Conservation (phyloP, 768 basidiomycete genomes). For the Mycena capillaripes region DNA sequence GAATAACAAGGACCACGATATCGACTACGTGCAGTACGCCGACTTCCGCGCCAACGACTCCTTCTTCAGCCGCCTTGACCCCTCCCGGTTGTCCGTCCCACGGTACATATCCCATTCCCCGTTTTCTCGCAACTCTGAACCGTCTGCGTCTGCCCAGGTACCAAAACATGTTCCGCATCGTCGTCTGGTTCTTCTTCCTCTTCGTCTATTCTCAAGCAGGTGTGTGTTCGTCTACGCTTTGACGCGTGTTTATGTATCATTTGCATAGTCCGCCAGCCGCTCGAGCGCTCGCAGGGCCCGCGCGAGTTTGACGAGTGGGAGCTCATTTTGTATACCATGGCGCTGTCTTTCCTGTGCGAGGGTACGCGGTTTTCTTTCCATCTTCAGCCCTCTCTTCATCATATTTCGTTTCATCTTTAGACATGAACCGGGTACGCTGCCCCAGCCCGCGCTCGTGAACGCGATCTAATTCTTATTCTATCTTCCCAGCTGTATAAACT, state of each 20-base stretch:
- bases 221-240: conserved; percentile 44
- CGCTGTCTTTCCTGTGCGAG: conserved; percentile 83
- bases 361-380: conserved; percentile 58
- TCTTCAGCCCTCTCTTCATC: not conserved
- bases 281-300: conserved; percentile 73
- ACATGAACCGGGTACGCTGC: conserved; percentile 66
- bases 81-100: conserved; percentile 85
- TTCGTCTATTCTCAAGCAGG: conserved; percentile 88
- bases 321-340: conserved; percentile 82
- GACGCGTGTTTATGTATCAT: conserved; percentile 14
- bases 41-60: conserved; percentile 60
- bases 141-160: conserved; percentile 61
- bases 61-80: conserved; percentile 82
- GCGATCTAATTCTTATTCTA: not conserved
- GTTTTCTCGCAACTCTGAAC: not conserved
- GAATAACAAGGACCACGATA: conserved; percentile 79
- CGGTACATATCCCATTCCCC: conserved; percentile 54
- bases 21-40: conserved; percentile 83
- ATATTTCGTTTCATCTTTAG: conserved; percentile 43
- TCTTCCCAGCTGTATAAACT: conserved; percentile 73
- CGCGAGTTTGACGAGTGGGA: conserved; percentile 85
- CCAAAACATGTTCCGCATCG: conserved; percentile 86
- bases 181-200: conserved; percentile 85
- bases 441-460: too few relatives aligned
- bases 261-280: conserved; percentile 76